Base-by-base conservation (phyloP, 148 eudicot species). In the Rhododendron williamsianum region DNA sequence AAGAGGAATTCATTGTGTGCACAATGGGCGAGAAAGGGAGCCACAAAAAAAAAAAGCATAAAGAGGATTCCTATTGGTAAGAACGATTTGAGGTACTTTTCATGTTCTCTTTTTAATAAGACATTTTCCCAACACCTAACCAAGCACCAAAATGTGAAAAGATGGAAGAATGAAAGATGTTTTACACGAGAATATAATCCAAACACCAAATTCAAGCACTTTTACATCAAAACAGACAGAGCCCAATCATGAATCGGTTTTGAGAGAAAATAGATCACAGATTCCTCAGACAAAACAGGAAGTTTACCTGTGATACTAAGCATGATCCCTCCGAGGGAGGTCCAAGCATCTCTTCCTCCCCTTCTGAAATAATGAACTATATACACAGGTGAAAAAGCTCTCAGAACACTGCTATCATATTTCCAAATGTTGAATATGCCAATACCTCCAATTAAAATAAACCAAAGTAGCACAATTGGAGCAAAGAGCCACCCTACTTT, bases 401-500 rank as follows among this genome's bases (percentile, higher is more conserved):
- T 92, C 46, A 97, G 91, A 83, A 95, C 98, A 21, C 95, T 86
- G 76, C 90, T 88, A 84, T 95, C 98, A 80, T 94, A 84, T 85
- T 92, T 93, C 88, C 93, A 93, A 38, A 97, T 93, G 89, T 97
- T 97, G 91, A 88, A 95, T 52, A 92, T 90, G 78, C 99, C 99
- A 82, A 97, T 93, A 54, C 99, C 95, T 87, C 98, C 99, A 83
- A 97, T 94, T 84, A 95, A 82, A 54, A 97, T 91, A 91, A 97
- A 94, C 99, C 99, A 97, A 36, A 95, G 93, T 83, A 97, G 88
- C 43, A 97, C 98, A 63, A 97, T 87, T 30, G 99, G 99, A 52
- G 99, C 99, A 88, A 97, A 97, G 36, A 97, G 92, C 98, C 98
- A 97, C 79, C 99, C 98, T 81, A 97, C 99, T 90, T 88, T 97